Percentiles rank a stretch among this genome's conserved stretches.
phyloP scores from a whole-genome alignment of 257 asterid genomes.

The Solanum piurae region DNA sequence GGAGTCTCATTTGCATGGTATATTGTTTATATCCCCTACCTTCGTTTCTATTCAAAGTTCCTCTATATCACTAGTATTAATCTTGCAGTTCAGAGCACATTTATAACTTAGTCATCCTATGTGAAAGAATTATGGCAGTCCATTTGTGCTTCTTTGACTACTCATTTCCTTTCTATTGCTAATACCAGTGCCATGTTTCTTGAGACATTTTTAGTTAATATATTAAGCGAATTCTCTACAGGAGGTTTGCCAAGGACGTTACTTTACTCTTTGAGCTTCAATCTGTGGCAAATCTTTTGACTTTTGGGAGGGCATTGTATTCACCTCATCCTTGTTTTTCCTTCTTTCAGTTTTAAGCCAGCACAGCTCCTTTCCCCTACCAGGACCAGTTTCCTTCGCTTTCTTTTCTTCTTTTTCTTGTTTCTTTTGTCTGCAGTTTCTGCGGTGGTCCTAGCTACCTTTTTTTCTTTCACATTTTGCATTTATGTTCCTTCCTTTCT shows the following conservation, averaged over 20 bases:
- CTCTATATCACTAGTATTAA: not conserved
- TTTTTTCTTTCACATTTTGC: not conserved
- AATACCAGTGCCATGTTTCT: not conserved
- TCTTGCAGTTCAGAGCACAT: not conserved
- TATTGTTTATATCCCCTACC: not conserved
- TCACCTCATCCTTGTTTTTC: not conserved
- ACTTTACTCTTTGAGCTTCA: not conserved
- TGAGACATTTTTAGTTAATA: not conserved
- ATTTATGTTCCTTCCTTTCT: not conserved
- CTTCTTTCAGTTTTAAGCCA: not conserved
- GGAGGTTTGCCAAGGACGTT: not conserved
- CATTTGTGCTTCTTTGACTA: not conserved
- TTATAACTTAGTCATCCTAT: not conserved
- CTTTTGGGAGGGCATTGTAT: not conserved
- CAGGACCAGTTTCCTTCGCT: not conserved
- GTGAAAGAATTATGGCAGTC: not conserved
- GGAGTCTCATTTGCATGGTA: conserved; percentile 98
- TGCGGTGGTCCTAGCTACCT: not conserved
- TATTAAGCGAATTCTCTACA: not conserved
- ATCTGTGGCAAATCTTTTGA: not conserved
- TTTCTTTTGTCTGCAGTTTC: not conserved
- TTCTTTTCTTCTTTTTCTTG: not conserved
- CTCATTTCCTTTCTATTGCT: not conserved
- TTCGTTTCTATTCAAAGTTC: not conserved
- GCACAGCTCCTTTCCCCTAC: not conserved